Base-by-base conservation (phyloP, 2,329 filamentous ascomycete species). In the Beauveria pseudobassiana region DNA sequence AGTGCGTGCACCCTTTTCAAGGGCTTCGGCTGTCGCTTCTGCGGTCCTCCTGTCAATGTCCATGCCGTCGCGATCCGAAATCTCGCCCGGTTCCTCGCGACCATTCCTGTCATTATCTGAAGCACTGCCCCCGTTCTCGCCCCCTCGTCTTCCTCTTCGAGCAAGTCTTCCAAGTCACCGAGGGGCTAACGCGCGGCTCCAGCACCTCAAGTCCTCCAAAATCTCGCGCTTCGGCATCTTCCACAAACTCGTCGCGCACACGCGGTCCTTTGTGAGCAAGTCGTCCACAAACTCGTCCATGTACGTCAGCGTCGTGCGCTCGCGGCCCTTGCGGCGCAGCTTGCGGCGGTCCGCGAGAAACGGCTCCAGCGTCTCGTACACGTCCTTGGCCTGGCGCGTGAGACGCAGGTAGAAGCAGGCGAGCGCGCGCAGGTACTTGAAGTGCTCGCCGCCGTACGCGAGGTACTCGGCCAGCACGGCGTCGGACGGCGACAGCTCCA, bases 241-340 rank as follows among this genome's bases (percentile, higher is more conserved):
- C 87, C 91, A 96, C 67, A 99, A 72, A 70, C 88, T 96, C 3
- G 95, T 98, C 43, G 87, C 93, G 71, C 93, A 98, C 0, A 97
- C 88, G 58, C 95, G 83, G 62, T 96, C 91, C 75, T 96, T 96
- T 0, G 85, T 89, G 65, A 99, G 78, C 66, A 99, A 76, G 64
- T 97, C 92, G 73, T 99, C 95, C 61, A 98, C 86, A 73, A 99
- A 98, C 68, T 93, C 88, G 74, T 99, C 95, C 75, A 99, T 80
- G 69, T 84, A 89, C 3, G 91, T 95, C 67, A 99, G 73, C 14
- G 78, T 81, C 65, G 90, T 93, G 1, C 90, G 89, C 30, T 86
- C 84, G 65, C 91, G 85, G 16, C 87, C 88, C 67, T 89, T 83
- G 63, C 91, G 80, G 73, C 89, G 86, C 74, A 99, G 72, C 77